phyloP scores from a whole-genome alignment of 129 eudicot species.

The Flaveria trinervia region DNA sequence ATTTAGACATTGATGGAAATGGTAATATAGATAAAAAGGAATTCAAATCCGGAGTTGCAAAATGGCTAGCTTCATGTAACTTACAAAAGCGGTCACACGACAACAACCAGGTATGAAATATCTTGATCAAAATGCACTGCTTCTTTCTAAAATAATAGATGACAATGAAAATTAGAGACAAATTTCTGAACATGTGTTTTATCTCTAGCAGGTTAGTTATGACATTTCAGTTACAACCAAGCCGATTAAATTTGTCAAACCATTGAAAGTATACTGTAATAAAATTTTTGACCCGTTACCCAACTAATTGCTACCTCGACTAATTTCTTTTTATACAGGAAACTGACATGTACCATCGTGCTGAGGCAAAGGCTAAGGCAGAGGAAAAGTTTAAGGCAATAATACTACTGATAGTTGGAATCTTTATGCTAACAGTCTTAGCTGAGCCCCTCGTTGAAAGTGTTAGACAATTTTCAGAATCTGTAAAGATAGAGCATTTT shows the following conservation, averaged over 20 bases:
- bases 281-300: no score
- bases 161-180: background rate
- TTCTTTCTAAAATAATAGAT: background rate
- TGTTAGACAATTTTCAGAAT: slow-evolving; percentile 48
- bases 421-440: slow-evolving; percentile 38
- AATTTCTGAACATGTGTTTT: background rate
- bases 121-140: no score
- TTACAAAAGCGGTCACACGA: slow-evolving; percentile 3
- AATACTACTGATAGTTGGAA: slow-evolving; percentile 46
- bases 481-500: slow-evolving; percentile 46
- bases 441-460: slow-evolving; percentile 62
- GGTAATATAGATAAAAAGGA: slow-evolving; percentile 45
- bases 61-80: slow-evolving; percentile 40
- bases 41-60: slow-evolving; percentile 46
- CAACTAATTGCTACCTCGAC: no score
- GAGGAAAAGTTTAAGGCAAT: slow-evolving; percentile 40
- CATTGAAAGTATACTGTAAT: background rate
- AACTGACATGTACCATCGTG: slow-evolving; percentile 24
- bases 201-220: no score
- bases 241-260: background rate
- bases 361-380: slow-evolving; percentile 40
- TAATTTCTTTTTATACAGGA: slow-evolving; percentile 2
- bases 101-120: slow-evolving; percentile 38
- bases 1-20: slow-evolving; percentile 54
- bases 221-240: no score